These are phyloP conservation scores for Leishmania aethiopica DNA, from an alignment of 208 protist species.

Conservation along the genomic window DNA sequence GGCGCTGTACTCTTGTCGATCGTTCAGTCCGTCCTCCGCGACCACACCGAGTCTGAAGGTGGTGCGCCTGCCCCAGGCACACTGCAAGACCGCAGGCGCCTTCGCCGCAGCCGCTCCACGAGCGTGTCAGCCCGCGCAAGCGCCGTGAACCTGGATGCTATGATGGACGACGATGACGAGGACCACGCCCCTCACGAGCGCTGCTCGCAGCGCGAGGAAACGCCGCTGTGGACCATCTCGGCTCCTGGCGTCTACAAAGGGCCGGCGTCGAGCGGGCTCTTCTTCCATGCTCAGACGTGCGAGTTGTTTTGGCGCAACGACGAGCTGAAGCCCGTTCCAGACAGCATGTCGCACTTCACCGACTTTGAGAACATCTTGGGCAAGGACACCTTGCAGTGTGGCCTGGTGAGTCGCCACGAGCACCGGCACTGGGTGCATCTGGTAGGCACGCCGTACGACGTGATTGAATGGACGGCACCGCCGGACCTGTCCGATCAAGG, in stretches of 20 bases:
- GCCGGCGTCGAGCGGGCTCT: slow-evolving; percentile 42
- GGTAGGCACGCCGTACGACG: slow-evolving; percentile 80
- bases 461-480: slow-evolving; percentile 73
- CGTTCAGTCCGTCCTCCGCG: slow-evolving; percentile 45
- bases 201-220: background rate
- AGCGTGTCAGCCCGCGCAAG: slow-evolving; percentile 22
- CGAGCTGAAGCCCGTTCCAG: slow-evolving; percentile 78
- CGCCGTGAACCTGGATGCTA: slow-evolving; percentile 22
- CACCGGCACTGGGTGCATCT: slow-evolving; percentile 84
- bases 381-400: slow-evolving; percentile 71
- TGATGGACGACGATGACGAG: slow-evolving; percentile 9
- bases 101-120: slow-evolving; percentile 14
- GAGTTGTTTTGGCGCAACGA: slow-evolving; percentile 88
- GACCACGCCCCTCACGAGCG: background rate
- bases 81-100: slow-evolving; percentile 11
- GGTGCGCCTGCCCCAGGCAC: background rate
- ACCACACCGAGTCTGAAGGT: slow-evolving; percentile 19
- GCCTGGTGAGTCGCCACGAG: slow-evolving; percentile 58
- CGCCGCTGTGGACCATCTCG: slow-evolving; percentile 9
- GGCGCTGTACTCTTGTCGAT: slow-evolving; percentile 38
- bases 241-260: slow-evolving; percentile 52
- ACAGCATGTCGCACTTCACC: slow-evolving; percentile 87
- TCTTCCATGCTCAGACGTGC: slow-evolving; percentile 74
- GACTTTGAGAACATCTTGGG: slow-evolving; percentile 86
- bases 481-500: slow-evolving; percentile 50